A percentile compares a stretch with the other conserved stretches of the same genome.
phyloP scores from a whole-genome alignment of 768 basidiomycete species.

The Agaricus bisporus region DNA sequence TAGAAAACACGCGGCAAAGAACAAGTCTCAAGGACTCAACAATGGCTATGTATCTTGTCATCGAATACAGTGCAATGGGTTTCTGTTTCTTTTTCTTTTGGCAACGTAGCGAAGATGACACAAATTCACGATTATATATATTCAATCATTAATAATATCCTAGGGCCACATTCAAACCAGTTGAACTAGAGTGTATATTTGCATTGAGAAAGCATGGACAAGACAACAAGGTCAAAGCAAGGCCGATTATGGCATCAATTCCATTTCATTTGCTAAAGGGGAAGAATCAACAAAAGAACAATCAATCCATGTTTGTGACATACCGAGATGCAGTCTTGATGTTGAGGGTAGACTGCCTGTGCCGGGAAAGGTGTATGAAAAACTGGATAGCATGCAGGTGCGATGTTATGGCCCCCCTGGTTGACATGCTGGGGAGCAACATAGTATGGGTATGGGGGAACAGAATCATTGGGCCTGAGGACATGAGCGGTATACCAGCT shows the following conservation, averaged over 20 bases:
- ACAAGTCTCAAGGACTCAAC: no score
- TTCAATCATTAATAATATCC: no score
- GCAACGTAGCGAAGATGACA: no score
- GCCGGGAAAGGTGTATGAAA: constrained; percentile 6
- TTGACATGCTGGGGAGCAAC: constrained; percentile 27
- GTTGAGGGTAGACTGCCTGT: constrained; percentile 12
- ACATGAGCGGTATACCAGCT: constrained; percentile 47
- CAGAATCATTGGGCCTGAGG: constrained; percentile 47
- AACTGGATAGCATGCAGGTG: not conserved
- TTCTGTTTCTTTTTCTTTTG: no score
- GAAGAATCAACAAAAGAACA: not conserved
- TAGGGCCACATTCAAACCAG: no score
- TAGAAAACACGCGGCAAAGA: no score
- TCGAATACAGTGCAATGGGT: no score
- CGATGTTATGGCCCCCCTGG: not conserved
- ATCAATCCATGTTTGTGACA: constrained; percentile 17
- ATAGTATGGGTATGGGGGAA: constrained; percentile 46
- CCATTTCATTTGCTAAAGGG: constrained; percentile 16
- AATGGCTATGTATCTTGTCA: no score
- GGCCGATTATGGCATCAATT: not conserved
- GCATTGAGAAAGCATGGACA: constrained; percentile 6
- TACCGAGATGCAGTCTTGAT: constrained; percentile 24
- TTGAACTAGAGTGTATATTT: not conserved
- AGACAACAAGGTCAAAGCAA: not conserved
- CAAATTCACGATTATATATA: no score